Base-by-base conservation (phyloP, 306 rosid species). In the Medicago lupulina region DNA sequence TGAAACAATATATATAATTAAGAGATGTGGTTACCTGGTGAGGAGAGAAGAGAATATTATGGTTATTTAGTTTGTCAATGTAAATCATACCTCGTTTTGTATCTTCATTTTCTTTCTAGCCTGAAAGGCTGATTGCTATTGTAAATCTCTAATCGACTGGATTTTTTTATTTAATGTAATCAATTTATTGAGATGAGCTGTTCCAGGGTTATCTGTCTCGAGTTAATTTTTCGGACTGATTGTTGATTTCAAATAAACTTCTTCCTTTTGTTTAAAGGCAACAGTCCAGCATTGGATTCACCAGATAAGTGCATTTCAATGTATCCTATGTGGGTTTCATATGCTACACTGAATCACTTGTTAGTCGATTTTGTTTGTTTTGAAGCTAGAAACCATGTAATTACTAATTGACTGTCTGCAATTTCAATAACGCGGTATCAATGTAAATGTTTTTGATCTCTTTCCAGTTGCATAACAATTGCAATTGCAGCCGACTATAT, bases 121-220 rank as follows among this genome's bases (percentile, higher is more conserved):
- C 82, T 70, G 39, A 77, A 83, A 77, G 79, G 86, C 75, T 62
- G 44, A 60, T 68, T 65, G 76, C 40, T 83, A 55, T 76, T 86
- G 94, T 87, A 88, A 79, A 86, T 82, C 77, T 77, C 18, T 50
- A 7, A 55, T 78, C 66, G 61, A 63, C 60, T 71, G 57, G 34
- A 66, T 77, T 74, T 51, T 51, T 57, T 76, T 47, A 67, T 79
- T 58, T 58, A 61, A 49, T 78, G 58, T 11, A 75, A 75, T 75
- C 28, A 76, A 58, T 17, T 67, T 72, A 41, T 46, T 57, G 17
- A 66, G 18, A 67, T 71, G 16, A 43, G 41, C 64, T 75, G 17
- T 57, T 53, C 53, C 46, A 15, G 57, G 62, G 11, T 3, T 17
- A 19, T 4, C 40, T 34, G 19, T 19, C 55, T 49, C 18, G 1